phyloP scores from a whole-genome alignment of 225 moss, liverwort and hornwort species.

The Marchantia polymorpha region DNA sequence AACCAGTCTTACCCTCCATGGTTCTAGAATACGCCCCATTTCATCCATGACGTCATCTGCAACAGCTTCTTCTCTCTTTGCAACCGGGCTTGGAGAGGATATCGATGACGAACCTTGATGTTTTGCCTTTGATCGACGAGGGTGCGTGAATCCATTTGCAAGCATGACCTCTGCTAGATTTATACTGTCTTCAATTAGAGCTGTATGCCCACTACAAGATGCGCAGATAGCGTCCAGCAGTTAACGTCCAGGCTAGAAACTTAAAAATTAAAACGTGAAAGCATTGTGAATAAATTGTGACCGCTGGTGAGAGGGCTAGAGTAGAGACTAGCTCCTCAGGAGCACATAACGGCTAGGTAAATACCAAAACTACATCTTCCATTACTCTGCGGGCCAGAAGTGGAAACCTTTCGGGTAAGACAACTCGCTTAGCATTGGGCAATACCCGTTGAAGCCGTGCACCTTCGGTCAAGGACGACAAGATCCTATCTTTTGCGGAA shows the following conservation, averaged over 20 bases:
- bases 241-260: background rate
- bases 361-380: background rate
- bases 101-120: conserved; percentile 12
- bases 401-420: conserved; percentile 71
- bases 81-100: conserved; percentile 22
- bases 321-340: too few species aligned
- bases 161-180: conserved; percentile 53
- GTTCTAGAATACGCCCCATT: conserved; percentile 74
- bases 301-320: background rate
- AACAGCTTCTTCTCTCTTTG: conserved; percentile 49
- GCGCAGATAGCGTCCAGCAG: background rate
- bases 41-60: conserved; percentile 81
- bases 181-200: conserved; percentile 65
- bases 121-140: conserved; percentile 27
- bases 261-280: background rate
- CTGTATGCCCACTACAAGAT: conserved; percentile 70
- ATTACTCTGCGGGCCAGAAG: conserved; percentile 6
- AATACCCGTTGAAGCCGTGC: conserved; percentile 67
- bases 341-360: background rate
- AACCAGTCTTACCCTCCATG: conserved; percentile 64
- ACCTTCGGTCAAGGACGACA: conserved; percentile 62
- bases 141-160: conserved; percentile 60
- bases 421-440: conserved; percentile 67
- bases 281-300: background rate
- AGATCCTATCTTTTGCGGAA: conserved; percentile 70